Evolutionary conservation across 352 stramenopile genomes (phyloP).

Genomic region (Phytophthora fragariae): DNA sequence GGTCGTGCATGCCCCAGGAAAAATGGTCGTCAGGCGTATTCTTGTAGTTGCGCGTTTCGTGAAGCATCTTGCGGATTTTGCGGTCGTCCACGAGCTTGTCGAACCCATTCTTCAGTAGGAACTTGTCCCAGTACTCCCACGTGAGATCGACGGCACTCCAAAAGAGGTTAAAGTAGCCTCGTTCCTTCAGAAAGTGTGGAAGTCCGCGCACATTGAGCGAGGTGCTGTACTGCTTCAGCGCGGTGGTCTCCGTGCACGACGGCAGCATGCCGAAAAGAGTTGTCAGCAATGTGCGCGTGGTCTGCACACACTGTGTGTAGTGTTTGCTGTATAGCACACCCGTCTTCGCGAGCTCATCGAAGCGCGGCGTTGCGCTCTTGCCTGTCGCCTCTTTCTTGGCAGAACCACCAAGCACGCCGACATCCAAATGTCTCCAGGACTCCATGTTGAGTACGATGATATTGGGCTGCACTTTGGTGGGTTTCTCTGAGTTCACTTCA

Average conservation of each 20-base stretch:
- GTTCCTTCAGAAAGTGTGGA: conserved; percentile 73
- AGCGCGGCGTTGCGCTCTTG: conserved; percentile 64
- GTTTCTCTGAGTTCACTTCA: conserved; percentile 7
- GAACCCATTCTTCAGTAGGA: conserved; percentile 68
- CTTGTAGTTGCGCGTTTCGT: conserved; percentile 61
- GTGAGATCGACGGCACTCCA: conserved; percentile 70
- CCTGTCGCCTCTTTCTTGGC: conserved; percentile 53
- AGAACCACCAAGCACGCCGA: conserved; percentile 66
- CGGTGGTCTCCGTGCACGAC: conserved; percentile 72
- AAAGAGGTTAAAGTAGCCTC: conserved; percentile 77
- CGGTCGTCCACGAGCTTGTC: conserved; percentile 75
- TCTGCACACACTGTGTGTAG: conserved; percentile 77
- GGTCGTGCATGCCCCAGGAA: conserved; percentile 75
- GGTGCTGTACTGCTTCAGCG: conserved; percentile 65
- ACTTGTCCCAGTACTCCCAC: conserved; percentile 79
- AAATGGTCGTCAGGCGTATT: conserved; percentile 72
- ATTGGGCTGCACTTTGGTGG: conserved; percentile 46
- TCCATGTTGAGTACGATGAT: conserved; percentile 84
- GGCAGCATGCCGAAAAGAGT: conserved; percentile 79
- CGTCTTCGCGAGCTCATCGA: conserved; percentile 61
- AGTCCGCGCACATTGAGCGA: conserved; percentile 59
- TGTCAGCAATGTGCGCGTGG: conserved; percentile 69
- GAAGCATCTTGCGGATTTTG: conserved; percentile 73
- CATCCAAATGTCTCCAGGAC: conserved; percentile 72
- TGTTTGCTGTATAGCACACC: conserved; percentile 74